These are phyloP conservation scores for Microsporum canis DNA, from an alignment of 2,329 filamentous ascomycete genomes.

Conservation along the genomic window DNA sequence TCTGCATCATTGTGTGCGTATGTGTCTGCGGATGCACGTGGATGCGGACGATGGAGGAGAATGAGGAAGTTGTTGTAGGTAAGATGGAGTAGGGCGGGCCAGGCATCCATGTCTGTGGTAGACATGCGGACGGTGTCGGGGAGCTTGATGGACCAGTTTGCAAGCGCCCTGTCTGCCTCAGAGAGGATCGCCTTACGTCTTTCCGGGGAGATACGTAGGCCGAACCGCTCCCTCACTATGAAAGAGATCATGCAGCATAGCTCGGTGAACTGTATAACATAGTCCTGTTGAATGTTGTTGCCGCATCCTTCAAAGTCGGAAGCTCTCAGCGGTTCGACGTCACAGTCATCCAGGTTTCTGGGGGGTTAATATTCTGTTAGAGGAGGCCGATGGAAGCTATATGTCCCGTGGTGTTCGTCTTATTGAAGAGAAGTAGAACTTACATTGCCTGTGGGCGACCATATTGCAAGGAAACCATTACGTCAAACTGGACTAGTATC, in stretches of 20 bases:
- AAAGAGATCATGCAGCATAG: conserved; percentile 42
- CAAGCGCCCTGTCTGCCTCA: conserved; percentile 33
- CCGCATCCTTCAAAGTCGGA: conserved; percentile 41
- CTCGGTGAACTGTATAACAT: conserved; percentile 39
- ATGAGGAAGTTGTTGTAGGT: conserved; percentile 39
- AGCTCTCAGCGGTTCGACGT: conserved; percentile 36
- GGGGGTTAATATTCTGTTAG: no score
- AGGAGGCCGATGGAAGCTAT: no score
- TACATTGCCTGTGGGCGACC: conserved; percentile 43
- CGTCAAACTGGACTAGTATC: conserved; percentile 36
- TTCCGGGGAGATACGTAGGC: conserved; percentile 29
- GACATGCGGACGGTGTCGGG: conserved; percentile 33
- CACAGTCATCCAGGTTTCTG: conserved; percentile 41
- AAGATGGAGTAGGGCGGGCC: conserved; percentile 36
- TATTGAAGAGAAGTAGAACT: conserved; percentile 12
- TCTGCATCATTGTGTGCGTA: conserved; percentile 37
- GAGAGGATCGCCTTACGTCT: conserved; percentile 32
- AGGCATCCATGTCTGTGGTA: conserved; percentile 32
- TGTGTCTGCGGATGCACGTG: conserved; percentile 33
- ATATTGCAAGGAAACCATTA: conserved; percentile 36
- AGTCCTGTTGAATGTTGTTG: conserved; percentile 33
- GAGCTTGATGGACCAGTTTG: conserved; percentile 33
- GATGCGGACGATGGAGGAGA: conserved; percentile 35
- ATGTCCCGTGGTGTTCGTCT: no score
- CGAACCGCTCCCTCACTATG: conserved; percentile 33